phyloP scores from a whole-genome alignment of 139 green algal genomes.

The Pleodorina starrii region DNA sequence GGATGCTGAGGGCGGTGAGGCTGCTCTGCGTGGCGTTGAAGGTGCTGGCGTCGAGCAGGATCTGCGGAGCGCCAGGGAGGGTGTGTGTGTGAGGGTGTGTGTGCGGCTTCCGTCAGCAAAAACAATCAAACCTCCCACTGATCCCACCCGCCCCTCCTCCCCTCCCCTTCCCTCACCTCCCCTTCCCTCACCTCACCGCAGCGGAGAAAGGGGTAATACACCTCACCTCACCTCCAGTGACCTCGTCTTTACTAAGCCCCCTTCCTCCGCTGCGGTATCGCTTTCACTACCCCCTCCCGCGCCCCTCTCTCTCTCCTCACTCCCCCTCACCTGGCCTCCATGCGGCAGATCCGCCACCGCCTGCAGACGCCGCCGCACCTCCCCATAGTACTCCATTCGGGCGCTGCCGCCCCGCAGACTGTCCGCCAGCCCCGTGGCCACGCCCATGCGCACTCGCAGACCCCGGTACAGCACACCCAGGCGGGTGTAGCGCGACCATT shows the following conservation, averaged over 20 bases:
- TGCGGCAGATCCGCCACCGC: constrained; percentile 70
- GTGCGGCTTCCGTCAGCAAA: too few relatives aligned
- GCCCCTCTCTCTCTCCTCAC: too few relatives aligned
- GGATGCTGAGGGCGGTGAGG: constrained; percentile 9
- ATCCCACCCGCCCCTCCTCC: too few relatives aligned
- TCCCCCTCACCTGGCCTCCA: constrained; percentile 67
- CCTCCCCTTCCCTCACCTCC: too few relatives aligned
- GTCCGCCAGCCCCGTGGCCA: constrained; percentile 68
- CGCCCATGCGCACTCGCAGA: constrained; percentile 56
- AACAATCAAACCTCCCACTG: too few relatives aligned
- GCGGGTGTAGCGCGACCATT: neutral
- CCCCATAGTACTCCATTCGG: constrained; percentile 70
- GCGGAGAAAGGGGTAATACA: too few relatives aligned
- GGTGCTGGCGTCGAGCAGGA: constrained; percentile 45
- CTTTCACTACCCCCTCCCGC: too few relatives aligned
- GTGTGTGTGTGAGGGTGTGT: too few relatives aligned
- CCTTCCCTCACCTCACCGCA: too few relatives aligned
- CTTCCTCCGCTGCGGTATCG: too few relatives aligned
- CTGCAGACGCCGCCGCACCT: constrained; percentile 68
- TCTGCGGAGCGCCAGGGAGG: neutral
- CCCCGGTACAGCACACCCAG: constrained; percentile 50
- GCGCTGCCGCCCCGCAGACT: constrained; percentile 9
- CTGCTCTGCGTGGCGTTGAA: constrained; percentile 41
- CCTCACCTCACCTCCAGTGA: too few relatives aligned
- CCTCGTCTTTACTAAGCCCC: too few relatives aligned